Conservation (phyloP, 1,139 yeast species). For the Blastobotrys apis region DNA sequence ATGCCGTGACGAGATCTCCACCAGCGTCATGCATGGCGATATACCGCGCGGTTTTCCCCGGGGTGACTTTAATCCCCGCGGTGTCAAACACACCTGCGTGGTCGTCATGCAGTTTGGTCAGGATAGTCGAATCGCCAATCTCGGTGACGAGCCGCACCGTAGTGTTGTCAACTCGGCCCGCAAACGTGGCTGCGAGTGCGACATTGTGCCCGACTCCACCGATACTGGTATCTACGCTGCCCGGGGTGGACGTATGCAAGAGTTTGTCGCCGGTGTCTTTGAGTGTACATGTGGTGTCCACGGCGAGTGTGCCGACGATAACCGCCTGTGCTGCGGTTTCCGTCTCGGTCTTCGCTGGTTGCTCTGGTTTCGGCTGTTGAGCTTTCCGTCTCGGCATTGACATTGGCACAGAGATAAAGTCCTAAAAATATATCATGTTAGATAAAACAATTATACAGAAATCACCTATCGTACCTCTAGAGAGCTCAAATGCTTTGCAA, state of each 20-base stretch:
- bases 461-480: conserved; percentile 35
- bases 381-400: too few relatives aligned
- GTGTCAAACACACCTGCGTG: conserved; percentile 35
- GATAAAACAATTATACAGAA: too few relatives aligned
- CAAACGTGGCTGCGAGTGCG: conserved; percentile 48
- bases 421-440: too few relatives aligned
- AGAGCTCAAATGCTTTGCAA: conserved; percentile 52
- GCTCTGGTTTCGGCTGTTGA: neutral
- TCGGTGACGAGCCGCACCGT: conserved; percentile 51
- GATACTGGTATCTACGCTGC: conserved; percentile 49
- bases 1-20: conserved; percentile 69
- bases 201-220: conserved; percentile 89
- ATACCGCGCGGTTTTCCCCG: conserved; percentile 60
- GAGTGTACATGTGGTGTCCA: conserved; percentile 55
- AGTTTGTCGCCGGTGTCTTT: conserved; percentile 26
- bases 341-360: neutral
- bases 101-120: conserved; percentile 1
- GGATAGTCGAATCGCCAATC: conserved; percentile 37
- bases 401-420: too few relatives aligned
- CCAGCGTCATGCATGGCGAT: conserved; percentile 56
- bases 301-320: conserved; percentile 72
- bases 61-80: conserved; percentile 40
- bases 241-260: conserved; percentile 71
- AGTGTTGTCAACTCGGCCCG: conserved; percentile 23
- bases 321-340: conserved; percentile 26